A percentile compares a stretch with the other conserved stretches of the same genome.
Evolutionary conservation across 2,329 filamentous ascomycete genomes (phyloP).

Genomic region (Microthyrium microscopicum): DNA sequence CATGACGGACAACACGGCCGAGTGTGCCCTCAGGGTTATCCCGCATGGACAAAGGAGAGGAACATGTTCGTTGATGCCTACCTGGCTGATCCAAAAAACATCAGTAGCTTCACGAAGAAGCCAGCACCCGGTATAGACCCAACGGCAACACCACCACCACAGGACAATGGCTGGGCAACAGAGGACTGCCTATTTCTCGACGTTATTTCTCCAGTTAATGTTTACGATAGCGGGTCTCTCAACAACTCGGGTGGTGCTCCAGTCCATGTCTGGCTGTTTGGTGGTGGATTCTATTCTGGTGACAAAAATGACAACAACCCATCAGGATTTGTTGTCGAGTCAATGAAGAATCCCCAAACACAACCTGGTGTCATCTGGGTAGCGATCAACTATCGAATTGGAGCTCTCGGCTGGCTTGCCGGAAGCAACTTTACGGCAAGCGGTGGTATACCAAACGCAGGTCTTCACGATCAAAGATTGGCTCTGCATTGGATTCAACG

Average conservation of each 20-base stretch:
- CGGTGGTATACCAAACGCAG: conserved; percentile 19
- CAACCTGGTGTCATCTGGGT: conserved; percentile 28
- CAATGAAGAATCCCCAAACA: too few relatives aligned
- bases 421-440: conserved; percentile 19
- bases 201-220: conserved; percentile 25
- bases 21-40: conserved; percentile 20
- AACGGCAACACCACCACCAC: too few relatives aligned
- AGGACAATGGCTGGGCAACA: conserved; percentile 11
- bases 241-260: conserved; percentile 12
- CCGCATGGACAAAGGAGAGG: conserved; percentile 27
- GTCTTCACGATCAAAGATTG: conserved; percentile 21
- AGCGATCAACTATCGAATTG: conserved; percentile 29
- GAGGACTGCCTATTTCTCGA: conserved; percentile 35
- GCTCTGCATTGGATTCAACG: conserved; percentile 23
- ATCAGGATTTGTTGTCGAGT: conserved; percentile 16
- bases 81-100: conserved; percentile 8
- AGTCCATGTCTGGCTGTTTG: conserved; percentile 23
- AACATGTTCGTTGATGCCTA: conserved; percentile 17
- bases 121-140: background rate
- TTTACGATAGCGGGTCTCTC: conserved; percentile 16
- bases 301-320: conserved; percentile 22
- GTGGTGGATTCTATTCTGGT: conserved; percentile 28
- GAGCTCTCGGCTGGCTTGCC: conserved; percentile 19
- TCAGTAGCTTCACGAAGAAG: background rate
- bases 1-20: conserved; percentile 25